Base-by-base conservation (phyloP, 1,284 basidiomycete genomes). In the Trichosporon inkin region DNA sequence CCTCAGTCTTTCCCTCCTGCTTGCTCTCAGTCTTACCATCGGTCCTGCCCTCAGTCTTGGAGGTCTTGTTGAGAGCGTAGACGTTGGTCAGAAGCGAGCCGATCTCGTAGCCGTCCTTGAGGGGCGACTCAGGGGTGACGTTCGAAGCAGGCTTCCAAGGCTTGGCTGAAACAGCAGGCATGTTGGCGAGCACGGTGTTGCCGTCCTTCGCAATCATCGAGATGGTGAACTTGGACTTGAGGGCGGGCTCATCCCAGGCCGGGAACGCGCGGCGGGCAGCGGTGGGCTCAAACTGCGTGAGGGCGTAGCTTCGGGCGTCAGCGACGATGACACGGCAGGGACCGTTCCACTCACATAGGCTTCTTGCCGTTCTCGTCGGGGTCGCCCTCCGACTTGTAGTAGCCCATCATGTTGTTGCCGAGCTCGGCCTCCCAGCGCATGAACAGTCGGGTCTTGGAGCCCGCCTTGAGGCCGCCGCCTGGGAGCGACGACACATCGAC, bases 241-340 rank as follows among this genome's bases (percentile, higher is more conserved):
- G 82, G 20, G 86, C 82, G 22, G 95, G 95, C 76, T 98, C 93
- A 75, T 97, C 95, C 90, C 90, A 98, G 67, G 80, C 73, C 59
- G 90, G 90, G 77, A 92, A 90, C 10, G 88, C 87, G 55, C 85
- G 82, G 61, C 93, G 82, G 5, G 92, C 92, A 60, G 87, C 86
- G 24, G 92, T 96, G 17, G 94, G 87, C 86, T 97, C 80, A 57
- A 81, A 79, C 75, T 93, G 90, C 34, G 91, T 93, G 60, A 93
- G 80, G 41, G 88, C 82, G 74, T 92, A 92, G 68, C 73, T 74
- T 37, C 8, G 28, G 56, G 1, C 16, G 41, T 44, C n/a, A 62
- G 58, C 58, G 47, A 54, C 17, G 3, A 2, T 16, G 14, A 20
- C 51, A n/a, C 17, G 5, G 22, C 41, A 28, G 8, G 11, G n/a